Evolutionary conservation across 371 early-diverging fungal genomes (phyloP).

Genomic region (Actinomortierella wolfii): DNA sequence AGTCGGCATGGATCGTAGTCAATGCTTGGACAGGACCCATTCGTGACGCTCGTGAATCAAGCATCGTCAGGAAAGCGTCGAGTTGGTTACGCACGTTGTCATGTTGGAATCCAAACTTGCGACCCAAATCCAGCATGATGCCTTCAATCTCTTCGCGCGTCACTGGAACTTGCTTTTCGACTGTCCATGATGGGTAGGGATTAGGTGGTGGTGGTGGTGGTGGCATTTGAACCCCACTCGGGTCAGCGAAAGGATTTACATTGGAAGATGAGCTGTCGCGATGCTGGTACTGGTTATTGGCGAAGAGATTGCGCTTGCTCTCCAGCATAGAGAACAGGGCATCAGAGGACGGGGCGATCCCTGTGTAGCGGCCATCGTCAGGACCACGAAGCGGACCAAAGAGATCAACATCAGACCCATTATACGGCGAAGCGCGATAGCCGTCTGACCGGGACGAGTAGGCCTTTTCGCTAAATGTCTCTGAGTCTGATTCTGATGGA

Average conservation of each 20-base stretch:
- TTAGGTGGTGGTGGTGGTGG: conserved; percentile 37
- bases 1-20: conserved; percentile 82
- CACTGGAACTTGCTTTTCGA: conserved; percentile 66
- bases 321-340: conserved; percentile 76
- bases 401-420: conserved; percentile 64
- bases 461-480: conserved; percentile 58
- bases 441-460: conserved; percentile 57
- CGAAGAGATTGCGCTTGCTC: conserved; percentile 62
- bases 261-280: conserved; percentile 9
- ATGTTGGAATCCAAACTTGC: conserved; percentile 83
- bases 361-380: conserved; percentile 75
- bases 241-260: conserved; percentile 11
- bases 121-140: conserved; percentile 63
- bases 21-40: conserved; percentile 78
- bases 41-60: conserved; percentile 85
- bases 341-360: conserved; percentile 76
- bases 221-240: conserved; percentile 7
- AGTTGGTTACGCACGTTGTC: conserved; percentile 79
- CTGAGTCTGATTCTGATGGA: conserved; percentile 54
- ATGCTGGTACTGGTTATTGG: conserved; percentile 28
- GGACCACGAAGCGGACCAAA: conserved; percentile 62
- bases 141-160: conserved; percentile 69
- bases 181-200: conserved; percentile 75
- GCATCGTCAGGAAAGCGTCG: conserved; percentile 80
- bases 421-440: conserved; percentile 6